Conservation (phyloP, 2,329 filamentous ascomycete species). For the Pyrenophora teres region DNA sequence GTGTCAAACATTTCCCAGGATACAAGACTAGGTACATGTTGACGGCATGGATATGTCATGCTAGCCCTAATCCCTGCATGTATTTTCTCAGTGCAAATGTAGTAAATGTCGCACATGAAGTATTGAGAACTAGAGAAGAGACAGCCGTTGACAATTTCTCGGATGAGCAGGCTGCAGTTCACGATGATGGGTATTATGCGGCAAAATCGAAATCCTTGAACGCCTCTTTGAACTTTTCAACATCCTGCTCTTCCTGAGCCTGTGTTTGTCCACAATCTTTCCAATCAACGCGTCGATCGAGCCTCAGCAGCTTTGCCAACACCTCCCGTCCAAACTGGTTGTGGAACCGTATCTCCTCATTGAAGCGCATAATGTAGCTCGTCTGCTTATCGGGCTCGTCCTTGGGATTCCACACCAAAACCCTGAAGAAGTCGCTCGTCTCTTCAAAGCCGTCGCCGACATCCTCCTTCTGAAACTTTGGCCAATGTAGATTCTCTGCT, state of each 20-base stretch:
- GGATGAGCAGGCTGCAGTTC: neutral
- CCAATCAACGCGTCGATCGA: slow-evolving; percentile 84
- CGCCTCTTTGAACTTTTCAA: slow-evolving; percentile 75
- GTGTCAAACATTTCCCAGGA: too few species aligned
- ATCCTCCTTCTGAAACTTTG: slow-evolving; percentile 54
- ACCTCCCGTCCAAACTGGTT: slow-evolving; percentile 88
- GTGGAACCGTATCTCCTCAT: slow-evolving; percentile 77
- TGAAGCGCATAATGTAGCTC: slow-evolving; percentile 74
- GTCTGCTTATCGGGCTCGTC: slow-evolving; percentile 62
- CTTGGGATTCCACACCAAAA: slow-evolving; percentile 75
- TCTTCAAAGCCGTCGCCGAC: slow-evolving; percentile 50
- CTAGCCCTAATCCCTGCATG: too few species aligned
- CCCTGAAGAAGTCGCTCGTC: slow-evolving; percentile 71
- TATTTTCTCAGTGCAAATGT: too few species aligned
- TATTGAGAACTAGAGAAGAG: neutral
- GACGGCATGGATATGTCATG: too few species aligned
- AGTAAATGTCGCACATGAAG: neutral
- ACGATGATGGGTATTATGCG: slow-evolving; percentile 6
- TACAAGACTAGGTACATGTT: too few species aligned
- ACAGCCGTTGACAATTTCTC: neutral
- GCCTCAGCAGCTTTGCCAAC: slow-evolving; percentile 80
- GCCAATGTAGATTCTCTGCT: slow-evolving; percentile 73
- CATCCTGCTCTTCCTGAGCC: slow-evolving; percentile 79
- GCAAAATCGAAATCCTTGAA: slow-evolving; percentile 91
- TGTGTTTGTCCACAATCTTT: slow-evolving; percentile 78